phyloP scores from a whole-genome alignment of 768 basidiomycete genomes.

The Mrakia blollopis region DNA sequence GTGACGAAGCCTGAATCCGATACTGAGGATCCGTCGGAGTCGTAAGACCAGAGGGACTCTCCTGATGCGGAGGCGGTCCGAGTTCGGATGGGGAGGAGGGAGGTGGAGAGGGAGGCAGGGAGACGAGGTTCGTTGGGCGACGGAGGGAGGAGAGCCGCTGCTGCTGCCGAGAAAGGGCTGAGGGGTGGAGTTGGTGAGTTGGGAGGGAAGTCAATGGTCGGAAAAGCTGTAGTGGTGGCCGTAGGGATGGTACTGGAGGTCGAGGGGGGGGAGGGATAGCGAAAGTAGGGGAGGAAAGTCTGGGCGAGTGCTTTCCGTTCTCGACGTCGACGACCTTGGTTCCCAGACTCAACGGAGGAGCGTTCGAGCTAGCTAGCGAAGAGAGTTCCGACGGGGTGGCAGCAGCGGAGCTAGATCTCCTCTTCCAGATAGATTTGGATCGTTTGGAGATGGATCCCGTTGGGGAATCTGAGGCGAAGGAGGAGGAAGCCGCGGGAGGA shows the following conservation, averaged over 20 bases:
- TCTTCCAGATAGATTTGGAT: neutral
- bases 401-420: neutral
- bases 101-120: neutral
- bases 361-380: neutral
- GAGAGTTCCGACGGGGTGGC: neutral
- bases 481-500: constrained; percentile 11
- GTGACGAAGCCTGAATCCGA: constrained; percentile 26
- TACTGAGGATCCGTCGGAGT: neutral
- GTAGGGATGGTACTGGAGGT: neutral
- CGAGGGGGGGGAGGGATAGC: neutral
- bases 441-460: neutral
- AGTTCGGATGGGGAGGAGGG: neutral
- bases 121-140: neutral
- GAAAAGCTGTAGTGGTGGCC: neutral
- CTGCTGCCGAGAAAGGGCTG: too few relatives aligned
- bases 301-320: neutral
- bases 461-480: neutral
- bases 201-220: too few relatives aligned
- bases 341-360: constrained; percentile 1
- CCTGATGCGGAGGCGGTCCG: constrained; percentile 1
- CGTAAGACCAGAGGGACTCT: constrained; percentile 29
- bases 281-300: neutral
- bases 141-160: too few relatives aligned
- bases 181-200: too few relatives aligned
- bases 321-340: neutral